phyloP scores from a whole-genome alignment of 345 rosid species.

The Moricandia arvensis region DNA sequence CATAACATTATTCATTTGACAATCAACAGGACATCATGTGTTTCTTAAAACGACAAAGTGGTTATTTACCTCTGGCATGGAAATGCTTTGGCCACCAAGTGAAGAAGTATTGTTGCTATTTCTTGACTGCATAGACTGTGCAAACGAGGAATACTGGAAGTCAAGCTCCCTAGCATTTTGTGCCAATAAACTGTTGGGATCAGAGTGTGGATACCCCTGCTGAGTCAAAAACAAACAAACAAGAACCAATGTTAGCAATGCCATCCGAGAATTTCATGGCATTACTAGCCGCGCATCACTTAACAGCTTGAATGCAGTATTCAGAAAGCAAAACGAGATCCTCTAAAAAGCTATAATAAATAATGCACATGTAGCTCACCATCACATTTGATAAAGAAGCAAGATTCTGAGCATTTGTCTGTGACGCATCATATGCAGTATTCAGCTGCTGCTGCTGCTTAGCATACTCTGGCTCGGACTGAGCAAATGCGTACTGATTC shows the following conservation, averaged over 20 bases:
- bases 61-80: background rate
- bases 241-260: background rate
- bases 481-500: conserved; percentile 64
- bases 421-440: conserved; percentile 50
- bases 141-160: conserved; percentile 69
- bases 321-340: too few relatives aligned
- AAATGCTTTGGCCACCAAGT: background rate
- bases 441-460: conserved; percentile 59
- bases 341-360: background rate
- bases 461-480: conserved; percentile 59
- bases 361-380: conserved; percentile 44
- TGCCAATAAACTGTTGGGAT: conserved; percentile 65
- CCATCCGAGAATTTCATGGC: background rate
- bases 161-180: conserved; percentile 73
- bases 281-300: background rate
- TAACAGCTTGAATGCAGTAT: background rate
- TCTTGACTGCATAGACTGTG: conserved; percentile 63
- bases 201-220: conserved; percentile 66
- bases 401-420: conserved; percentile 58
- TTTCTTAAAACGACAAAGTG: background rate
- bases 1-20: background rate
- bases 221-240: conserved; percentile 8
- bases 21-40: background rate
- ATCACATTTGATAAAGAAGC: conserved; percentile 57
- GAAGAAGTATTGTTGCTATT: background rate